Evolutionary conservation across 2,329 filamentous ascomycete species (phyloP), one percentile per base, ranked within the genome.

Genomic region (Dactylellina haptotyla): DNA sequence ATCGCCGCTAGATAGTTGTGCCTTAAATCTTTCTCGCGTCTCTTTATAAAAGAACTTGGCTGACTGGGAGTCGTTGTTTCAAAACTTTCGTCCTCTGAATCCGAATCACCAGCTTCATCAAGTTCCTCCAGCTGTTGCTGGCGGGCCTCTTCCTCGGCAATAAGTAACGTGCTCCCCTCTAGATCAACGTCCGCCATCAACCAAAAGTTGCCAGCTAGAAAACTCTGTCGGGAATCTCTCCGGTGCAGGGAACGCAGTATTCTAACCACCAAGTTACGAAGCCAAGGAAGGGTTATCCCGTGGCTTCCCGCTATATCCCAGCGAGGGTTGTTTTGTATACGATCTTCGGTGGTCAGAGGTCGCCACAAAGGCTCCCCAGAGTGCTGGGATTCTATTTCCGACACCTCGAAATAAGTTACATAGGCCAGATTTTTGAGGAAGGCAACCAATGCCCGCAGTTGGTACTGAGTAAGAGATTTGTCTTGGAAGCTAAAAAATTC

Each of bases 401-500:
- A 85, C 6, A 90, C 86, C 78, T 94, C 89, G 83, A 94, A 96
- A 80, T 96, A 94, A 56, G 97, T 84, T 0, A 91, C 89, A 77
- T 98, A 98, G 0, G 91, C 90, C 4, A 98, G 84, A 75, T 96
- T 95, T 79, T 97, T 97, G 28, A 99, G 83, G 77, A 98, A 98
- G 0, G 87, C 83, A 0, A 92, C 91, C 76, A 99, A 84, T 2
- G 86, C 83, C 75, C 89, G 88, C 2, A 98, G 84, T 62, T 97
- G 90, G 9, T 82, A 80, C 8, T 94, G 81, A 0, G 87, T 86
- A 4, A 98, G 84, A 46, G 91, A 89, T 8, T 82, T 83, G 80
- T 80, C 82, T 74, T 86, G 82, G 63, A 85, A 84, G 65, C 87
- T 86, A 75, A 96, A 90, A 79, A 99, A 99, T 77, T 99, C 95